Base-by-base conservation (phyloP, 768 basidiomycete genomes). In the Suillus ampliporus region DNA sequence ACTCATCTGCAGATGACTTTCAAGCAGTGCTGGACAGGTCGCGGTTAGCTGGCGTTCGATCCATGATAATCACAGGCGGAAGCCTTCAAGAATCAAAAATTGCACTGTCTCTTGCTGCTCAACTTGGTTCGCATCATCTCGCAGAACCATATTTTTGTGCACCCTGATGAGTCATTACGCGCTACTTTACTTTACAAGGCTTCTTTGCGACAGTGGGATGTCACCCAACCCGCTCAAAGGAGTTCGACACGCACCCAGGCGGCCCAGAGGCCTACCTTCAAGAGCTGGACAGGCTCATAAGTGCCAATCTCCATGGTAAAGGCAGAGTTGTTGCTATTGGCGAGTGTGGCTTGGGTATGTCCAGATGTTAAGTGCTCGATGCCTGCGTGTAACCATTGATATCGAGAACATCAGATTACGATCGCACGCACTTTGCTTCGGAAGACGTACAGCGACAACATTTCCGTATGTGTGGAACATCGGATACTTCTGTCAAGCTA, bases 11-110 rank as follows among this genome's bases (percentile, higher is more conserved):
- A 87, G 89, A 91, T 68, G 92, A 94, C 69, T 75, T 94, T 8
- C 76, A 80, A 17, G 77, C 77, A 17, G 78, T 95, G 65, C 68
- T 92, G 13, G 73, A 77, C 19, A 82, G 92, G 59, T 82, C 89
- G 0, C 76, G 75, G 40, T 72, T 72, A 8, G 87, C 88, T 4
- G 89, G 90, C 1, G 86, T 94, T 17, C 81, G 82, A 64, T 83
- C 83, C 21, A 88, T 91, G 80, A 85, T 94, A 69, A 84, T 95
- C 52, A 94, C 92, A 2, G 92, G 92, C 0, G 87, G 87, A 2
- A 89, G 86, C 57, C 75, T 94, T 37, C 71, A 74, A 6, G 91
- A 93, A 68, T 89, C 89, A 10, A 75, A 75, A 61, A 73, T 82
- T 8, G 90, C 90, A 0, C 63, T 93, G 50, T 70, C 75, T 37